Evolutionary conservation across 176 grass and related monocot species (phyloP).

Genomic region (Themeda triandra): DNA sequence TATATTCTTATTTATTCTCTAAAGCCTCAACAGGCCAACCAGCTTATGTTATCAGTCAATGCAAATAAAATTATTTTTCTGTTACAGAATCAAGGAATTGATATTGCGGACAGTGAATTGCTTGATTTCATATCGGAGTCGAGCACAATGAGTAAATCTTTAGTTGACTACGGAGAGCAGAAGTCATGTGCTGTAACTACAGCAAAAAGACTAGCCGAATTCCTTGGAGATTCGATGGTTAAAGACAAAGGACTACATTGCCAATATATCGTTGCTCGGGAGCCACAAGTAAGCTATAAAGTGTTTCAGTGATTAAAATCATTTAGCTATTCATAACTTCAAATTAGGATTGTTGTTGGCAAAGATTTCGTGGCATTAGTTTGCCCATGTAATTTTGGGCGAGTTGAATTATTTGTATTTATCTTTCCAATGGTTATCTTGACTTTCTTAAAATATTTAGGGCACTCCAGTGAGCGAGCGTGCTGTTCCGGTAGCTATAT

Average conservation of each 20-base stretch:
- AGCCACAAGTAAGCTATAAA: conserved; percentile 80
- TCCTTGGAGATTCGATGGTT: conserved; percentile 92
- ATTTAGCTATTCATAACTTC: background rate
- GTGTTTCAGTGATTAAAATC: conserved; percentile 17
- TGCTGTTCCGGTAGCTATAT: conserved; percentile 90
- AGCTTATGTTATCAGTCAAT: conserved; percentile 17
- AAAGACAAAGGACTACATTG: conserved; percentile 98
- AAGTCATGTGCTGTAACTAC: conserved; percentile 98
- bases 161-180: conserved; percentile 88
- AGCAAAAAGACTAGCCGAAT: conserved; percentile 87
- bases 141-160: conserved; percentile 98
- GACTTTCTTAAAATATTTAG: conserved; percentile 57
- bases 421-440: conserved; percentile 23
- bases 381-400: conserved; percentile 18
- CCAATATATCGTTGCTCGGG: conserved; percentile 85
- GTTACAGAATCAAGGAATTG: conserved; percentile 90
- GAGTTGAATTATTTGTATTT: conserved; percentile 17
- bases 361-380: background rate
- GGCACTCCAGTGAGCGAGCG: conserved; percentile 98
- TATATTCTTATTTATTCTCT: background rate
- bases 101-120: conserved; percentile 91
- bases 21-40: background rate
- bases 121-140: conserved; percentile 96
- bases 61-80: conserved; percentile 32
- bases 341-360: background rate